Base-by-base conservation (phyloP, 345 rosid species). In the Combretum micranthum region DNA sequence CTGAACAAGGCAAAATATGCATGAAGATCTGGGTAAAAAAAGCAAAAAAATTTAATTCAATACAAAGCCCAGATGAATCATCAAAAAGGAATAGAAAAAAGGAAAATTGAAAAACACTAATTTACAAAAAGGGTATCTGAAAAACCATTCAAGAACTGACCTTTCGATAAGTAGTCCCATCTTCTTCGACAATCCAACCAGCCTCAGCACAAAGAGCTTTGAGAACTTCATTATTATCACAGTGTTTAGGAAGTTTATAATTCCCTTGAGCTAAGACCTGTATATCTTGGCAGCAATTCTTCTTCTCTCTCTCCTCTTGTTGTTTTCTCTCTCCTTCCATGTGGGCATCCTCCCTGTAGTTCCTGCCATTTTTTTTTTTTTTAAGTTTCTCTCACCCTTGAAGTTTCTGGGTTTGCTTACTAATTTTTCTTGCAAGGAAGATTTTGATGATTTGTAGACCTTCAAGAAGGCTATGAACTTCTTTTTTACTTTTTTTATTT, bases 241-340 rank as follows among this genome's bases (percentile, higher is more conserved):
- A 92, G 72, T 92, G 95, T 60, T 92, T 92, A 48, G 98, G 97
- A 49, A 92, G 85, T 74, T 86, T 82, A 69, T 65, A 92, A 69
- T 75, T 92, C 0, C 94, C 98, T 69, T 88, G 93, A 72, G 94
- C 83, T 70, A 23, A 92, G 86, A 2, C 98, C 97, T 1, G 96
- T 76, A 92, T 50, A 92, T 84, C 85, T 92, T 92, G 12, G 97
- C 97, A 15, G 98, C 94, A 42, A 84, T 84, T 68, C 98, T 77
- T 61, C 97, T 75, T 64, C 98, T 69, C 65, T 92, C 98, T 19
- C 98, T 81, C 66, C 88, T 83, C 86, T 84, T 79, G 61, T 92
- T 92, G 62, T 92, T 92, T 80, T 92, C 98, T 13, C 98, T 78
- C 70, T 92, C 98, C 69, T 83, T 88, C 95, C 95, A 88, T 3